phyloP scores from a whole-genome alignment of 179 eudicot species.

The Carnegiea gigantea region DNA sequence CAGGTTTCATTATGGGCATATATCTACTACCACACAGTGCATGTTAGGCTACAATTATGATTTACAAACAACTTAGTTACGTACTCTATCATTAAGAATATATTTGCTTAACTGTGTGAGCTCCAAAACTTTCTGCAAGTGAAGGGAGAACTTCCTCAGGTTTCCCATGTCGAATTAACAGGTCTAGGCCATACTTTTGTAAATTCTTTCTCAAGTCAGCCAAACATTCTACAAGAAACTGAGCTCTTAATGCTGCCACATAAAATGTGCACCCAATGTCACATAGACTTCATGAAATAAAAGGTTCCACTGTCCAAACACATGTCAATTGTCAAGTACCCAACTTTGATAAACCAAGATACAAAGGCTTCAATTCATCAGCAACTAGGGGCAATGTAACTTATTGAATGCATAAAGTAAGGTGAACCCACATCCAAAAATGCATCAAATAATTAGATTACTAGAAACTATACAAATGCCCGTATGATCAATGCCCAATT shows the following conservation, averaged over 20 bases:
- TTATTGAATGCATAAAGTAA: too few relatives aligned
- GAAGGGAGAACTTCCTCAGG: slow-evolving; percentile 81
- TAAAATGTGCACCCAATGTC: background rate
- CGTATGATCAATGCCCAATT: background rate
- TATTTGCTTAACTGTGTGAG: slow-evolving; percentile 66
- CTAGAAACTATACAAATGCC: background rate
- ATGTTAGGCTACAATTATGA: background rate
- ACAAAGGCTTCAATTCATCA: too few relatives aligned
- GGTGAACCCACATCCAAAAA: background rate
- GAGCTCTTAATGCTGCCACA: slow-evolving; percentile 71
- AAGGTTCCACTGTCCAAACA: too few relatives aligned
- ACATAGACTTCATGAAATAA: background rate
- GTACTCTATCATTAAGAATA: background rate
- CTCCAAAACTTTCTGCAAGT: slow-evolving; percentile 61
- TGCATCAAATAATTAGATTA: background rate
- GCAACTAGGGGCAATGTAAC: too few relatives aligned
- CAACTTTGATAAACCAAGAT: too few relatives aligned
- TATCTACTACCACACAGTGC: slow-evolving; percentile 40
- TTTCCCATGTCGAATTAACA: slow-evolving; percentile 71
- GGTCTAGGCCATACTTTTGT: slow-evolving; percentile 59
- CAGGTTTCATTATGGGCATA: slow-evolving; percentile 94
- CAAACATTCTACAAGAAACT: slow-evolving; percentile 73
- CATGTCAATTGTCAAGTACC: too few relatives aligned
- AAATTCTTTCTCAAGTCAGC: slow-evolving; percentile 73
- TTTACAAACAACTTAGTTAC: background rate